Conservation (phyloP, 108 stramenopile genomes). For the Stephanodiscus minutulus region DNA sequence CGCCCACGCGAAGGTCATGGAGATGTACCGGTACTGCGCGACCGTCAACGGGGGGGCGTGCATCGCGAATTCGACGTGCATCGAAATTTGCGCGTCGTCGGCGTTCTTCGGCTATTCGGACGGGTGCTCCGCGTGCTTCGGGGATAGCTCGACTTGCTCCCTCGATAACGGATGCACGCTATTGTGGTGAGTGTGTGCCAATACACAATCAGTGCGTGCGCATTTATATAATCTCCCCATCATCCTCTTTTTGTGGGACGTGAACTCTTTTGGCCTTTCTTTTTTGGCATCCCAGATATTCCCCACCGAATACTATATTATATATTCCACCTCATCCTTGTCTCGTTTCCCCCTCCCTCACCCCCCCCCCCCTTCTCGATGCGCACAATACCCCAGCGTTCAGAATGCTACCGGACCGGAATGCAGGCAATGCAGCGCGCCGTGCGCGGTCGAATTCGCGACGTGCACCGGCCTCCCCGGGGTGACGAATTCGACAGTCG, state of each 20-base stretch:
- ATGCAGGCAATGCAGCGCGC: slow-evolving; percentile 43
- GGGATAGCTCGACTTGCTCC: slow-evolving; percentile 21
- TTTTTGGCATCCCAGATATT: too few relatives aligned
- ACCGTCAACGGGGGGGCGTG: slow-evolving; percentile 20
- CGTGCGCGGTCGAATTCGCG: slow-evolving; percentile 34
- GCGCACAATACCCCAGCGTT: slow-evolving; percentile 6
- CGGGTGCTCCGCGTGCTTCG: slow-evolving; percentile 34
- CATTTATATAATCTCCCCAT: too few relatives aligned
- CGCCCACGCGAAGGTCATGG: not conserved
- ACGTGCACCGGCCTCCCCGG: slow-evolving; percentile 40
- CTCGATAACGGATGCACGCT: slow-evolving; percentile 26
- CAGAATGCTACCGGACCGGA: slow-evolving; percentile 31
- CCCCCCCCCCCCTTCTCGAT: not conserved
- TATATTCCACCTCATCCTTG: not conserved
- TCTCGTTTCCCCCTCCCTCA: not conserved
- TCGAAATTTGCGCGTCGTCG: slow-evolving; percentile 22
- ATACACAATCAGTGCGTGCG: too few relatives aligned
- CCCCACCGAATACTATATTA: too few relatives aligned
- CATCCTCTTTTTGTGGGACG: too few relatives aligned
- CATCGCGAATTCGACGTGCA: slow-evolving; percentile 16
- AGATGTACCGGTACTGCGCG: slow-evolving; percentile 28
- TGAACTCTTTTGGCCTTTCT: too few relatives aligned
- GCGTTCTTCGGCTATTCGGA: slow-evolving; percentile 24
- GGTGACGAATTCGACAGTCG: slow-evolving; percentile 14
- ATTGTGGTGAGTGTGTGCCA: slow-evolving; percentile 16